Base-by-base conservation (phyloP, 1,284 basidiomycete genomes). In the Ceratobasidium sp. region DNA sequence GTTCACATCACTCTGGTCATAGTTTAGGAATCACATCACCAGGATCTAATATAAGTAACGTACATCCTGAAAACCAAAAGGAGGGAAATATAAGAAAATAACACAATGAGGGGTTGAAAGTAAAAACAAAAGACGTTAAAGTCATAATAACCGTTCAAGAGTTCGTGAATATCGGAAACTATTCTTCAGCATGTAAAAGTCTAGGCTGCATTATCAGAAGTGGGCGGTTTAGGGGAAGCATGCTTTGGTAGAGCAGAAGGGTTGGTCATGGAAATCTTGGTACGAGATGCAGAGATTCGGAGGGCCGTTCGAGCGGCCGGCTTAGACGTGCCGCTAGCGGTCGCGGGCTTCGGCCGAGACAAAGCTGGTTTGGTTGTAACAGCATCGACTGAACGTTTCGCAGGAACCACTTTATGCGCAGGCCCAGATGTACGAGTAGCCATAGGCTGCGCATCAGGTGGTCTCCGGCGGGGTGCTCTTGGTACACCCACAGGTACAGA, bases 1-100 rank as follows among this genome's bases (percentile, higher is more conserved):
- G 30, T 32, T 45, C 53, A 46, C 16, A n/a, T n/a, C n/a, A n/a
- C n/a, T n/a, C n/a, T n/a, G n/a, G n/a, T 39, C 26, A 55, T 23
- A 23, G 52, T 53, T 10, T 34, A 61, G n/a, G n/a, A 46, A 70
- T 70, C 55, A 53, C 43, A 70, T 69, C 65, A 43, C 65, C 65
- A 57, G 65, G 65, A 69, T 69, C 65, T 69, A 69, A 69, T 69
- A 69, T 69, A 69, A 41, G 50, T 69, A 69, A 45, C 34, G 65
- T 69, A 69, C 65, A 69, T 8, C 65, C 65, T 52, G 57, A 30
- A 41, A 10, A 30, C 26, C 34, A 55, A 69, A 58, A 57, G 28
- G 39, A 46, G 26, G 55, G 43, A 41, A 32, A 28, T 43, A 26
- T 43, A 32, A 12, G 14, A 57, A 39, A 41, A 52, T 69, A 46